Conservation (phyloP, 148 eudicot genomes). For the Persicaria maculosa region DNA sequence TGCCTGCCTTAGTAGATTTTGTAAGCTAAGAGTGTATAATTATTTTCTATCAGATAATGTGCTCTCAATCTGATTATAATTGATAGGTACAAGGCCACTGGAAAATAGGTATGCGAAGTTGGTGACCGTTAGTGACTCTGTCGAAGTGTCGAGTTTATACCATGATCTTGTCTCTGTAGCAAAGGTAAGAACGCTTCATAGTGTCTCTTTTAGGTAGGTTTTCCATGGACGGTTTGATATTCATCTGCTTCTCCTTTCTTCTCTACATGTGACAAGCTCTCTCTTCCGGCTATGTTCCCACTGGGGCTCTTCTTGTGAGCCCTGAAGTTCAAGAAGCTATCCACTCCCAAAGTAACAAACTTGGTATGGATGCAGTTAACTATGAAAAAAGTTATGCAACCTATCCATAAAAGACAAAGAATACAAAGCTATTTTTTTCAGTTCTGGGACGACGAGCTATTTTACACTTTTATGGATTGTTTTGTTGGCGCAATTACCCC, state of each 20-base stretch:
- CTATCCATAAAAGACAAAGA: too few species aligned
- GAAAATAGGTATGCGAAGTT: too few species aligned
- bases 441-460: too few species aligned
- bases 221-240: background rate
- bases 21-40: background rate
- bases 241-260: slow-evolving; percentile 7
- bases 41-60: background rate
- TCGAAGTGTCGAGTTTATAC: slow-evolving; percentile 48
- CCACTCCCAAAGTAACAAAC: slow-evolving; percentile 80
- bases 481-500: too few species aligned
- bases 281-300: slow-evolving; percentile 93
- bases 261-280: slow-evolving; percentile 51
- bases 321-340: slow-evolving; percentile 79
- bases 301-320: slow-evolving; percentile 90
- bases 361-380: slow-evolving; percentile 40
- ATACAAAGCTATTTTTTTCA: too few species aligned
- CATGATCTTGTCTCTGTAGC: slow-evolving; percentile 89
- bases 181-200: slow-evolving; percentile 40
- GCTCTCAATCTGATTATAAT: too few species aligned
- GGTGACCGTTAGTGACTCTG: too few species aligned
- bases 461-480: too few species aligned
- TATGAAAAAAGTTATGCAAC: background rate
- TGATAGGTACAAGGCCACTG: too few species aligned
- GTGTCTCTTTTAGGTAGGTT: background rate
- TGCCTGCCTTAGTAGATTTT: background rate